A percentile compares a stretch with the other conserved stretches of the same genome.
These are phyloP conservation scores for Thraustochytrium striatum DNA, from an alignment of 352 stramenopile genomes.

Conservation along the genomic window DNA sequence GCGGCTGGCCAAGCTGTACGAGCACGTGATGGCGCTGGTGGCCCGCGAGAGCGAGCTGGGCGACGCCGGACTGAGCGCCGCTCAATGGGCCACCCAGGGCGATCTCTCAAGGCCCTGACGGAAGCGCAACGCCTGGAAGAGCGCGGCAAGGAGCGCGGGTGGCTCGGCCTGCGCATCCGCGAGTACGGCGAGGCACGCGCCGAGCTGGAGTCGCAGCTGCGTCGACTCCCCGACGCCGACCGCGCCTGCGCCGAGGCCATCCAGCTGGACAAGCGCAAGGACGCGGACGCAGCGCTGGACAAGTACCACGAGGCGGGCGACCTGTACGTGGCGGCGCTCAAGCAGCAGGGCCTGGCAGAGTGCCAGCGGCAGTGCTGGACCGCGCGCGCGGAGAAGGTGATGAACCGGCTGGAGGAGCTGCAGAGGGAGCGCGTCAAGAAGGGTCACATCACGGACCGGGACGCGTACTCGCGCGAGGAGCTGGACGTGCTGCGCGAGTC, in stretches of 20 bases:
- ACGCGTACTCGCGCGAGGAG: conserved; percentile 52
- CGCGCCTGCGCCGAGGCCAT: background rate
- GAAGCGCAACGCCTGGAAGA: background rate
- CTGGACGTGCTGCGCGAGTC: conserved; percentile 71
- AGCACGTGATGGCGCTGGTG: no score
- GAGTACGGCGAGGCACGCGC: background rate
- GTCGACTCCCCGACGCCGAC: background rate
- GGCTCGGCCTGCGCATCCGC: background rate
- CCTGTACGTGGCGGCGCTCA: background rate
- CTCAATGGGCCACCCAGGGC: no score
- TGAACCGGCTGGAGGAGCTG: background rate
- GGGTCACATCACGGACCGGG: background rate
- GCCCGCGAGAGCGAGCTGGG: no score
- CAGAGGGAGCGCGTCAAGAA: background rate
- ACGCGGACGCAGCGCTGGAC: background rate
- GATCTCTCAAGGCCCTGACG: background rate
- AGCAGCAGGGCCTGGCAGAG: background rate
- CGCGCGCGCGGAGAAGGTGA: background rate
- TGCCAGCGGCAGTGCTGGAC: background rate
- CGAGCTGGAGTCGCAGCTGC: background rate
- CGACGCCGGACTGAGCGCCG: no score
- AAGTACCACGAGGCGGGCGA: conserved; percentile 1
- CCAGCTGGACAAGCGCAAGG: background rate
- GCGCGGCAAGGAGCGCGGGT: background rate
- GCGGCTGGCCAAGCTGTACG: no score